Evolutionary conservation across 768 basidiomycete genomes (phyloP).

Genomic region (Rhodotorula kratochvilovae): DNA sequence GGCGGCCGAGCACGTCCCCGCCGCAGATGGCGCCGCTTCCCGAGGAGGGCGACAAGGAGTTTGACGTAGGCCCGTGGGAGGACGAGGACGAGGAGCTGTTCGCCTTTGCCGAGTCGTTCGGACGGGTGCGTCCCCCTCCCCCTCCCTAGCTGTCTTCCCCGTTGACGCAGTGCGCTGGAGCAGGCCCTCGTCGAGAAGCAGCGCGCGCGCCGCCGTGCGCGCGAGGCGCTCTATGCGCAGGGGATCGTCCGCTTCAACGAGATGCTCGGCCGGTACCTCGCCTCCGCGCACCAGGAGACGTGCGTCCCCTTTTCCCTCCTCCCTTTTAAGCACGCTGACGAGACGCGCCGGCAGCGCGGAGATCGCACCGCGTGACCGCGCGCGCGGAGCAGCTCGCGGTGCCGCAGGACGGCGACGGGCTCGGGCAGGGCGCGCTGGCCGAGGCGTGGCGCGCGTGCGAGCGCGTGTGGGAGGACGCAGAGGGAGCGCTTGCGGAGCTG

Average conservation of each 20-base stretch:
- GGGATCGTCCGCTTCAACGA: background rate
- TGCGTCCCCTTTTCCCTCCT: background rate
- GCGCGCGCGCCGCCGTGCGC: background rate
- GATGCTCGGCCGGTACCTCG: background rate
- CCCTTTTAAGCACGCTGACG: too few species aligned
- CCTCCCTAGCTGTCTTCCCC: background rate
- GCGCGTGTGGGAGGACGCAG: background rate
- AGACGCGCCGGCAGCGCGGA: too few species aligned
- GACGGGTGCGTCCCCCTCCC: background rate
- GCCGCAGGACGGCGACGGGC: background rate
- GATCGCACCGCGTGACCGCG: background rate
- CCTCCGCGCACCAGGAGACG: background rate
- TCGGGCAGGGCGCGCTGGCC: background rate
- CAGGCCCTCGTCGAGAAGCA: slow-evolving; percentile 1
- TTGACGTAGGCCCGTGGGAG: too few species aligned
- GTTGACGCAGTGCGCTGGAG: background rate
- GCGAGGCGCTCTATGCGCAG: background rate
- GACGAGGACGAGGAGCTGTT: background rate
- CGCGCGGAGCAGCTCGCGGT: background rate
- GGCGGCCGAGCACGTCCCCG: too few species aligned
- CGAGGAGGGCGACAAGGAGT: too few species aligned
- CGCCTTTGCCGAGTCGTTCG: background rate
- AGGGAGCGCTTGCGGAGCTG: background rate
- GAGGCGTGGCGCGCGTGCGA: background rate
- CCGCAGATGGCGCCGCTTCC: too few species aligned